Percentiles rank a stretch among this genome's conserved stretches.
Conservation (phyloP, 2,329 filamentous ascomycete genomes). For the Pseudocercospora eumusae region DNA sequence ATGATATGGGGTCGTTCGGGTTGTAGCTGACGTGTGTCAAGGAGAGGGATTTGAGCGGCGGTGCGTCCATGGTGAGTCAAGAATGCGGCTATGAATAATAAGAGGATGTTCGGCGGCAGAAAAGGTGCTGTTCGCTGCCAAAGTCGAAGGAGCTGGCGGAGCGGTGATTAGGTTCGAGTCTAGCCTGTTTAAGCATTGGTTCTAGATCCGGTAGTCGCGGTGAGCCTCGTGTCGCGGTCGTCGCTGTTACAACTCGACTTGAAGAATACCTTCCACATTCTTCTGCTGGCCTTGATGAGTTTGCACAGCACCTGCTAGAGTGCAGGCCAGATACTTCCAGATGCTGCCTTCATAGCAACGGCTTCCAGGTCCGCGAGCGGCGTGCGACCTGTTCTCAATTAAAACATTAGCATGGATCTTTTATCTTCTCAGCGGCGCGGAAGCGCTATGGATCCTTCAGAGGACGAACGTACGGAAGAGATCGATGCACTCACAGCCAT, state of each 20-base stretch:
- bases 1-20: constrained; percentile 79
- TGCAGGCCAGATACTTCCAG: constrained; percentile 5
- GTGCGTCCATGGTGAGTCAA: constrained; percentile 46
- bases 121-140: not conserved
- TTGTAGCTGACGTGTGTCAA: constrained; percentile 98
- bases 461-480: constrained; percentile 63
- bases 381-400: constrained; percentile 23
- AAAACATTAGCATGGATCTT: not conserved
- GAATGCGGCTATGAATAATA: constrained; percentile 1
- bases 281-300: not conserved
- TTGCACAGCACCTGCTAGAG: not conserved
- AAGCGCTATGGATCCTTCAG: constrained; percentile 19
- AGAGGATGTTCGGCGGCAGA: not conserved
- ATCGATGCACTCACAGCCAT: constrained; percentile 62
- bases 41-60: constrained; percentile 81
- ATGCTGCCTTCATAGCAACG: constrained; percentile 32
- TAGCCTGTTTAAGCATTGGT: not conserved
- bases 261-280: not conserved
- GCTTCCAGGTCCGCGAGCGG: constrained; percentile 27
- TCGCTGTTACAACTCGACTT: not conserved
- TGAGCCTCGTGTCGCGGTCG: not conserved
- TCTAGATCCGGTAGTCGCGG: not conserved
- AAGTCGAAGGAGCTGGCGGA: not conserved
- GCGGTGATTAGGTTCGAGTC: not conserved
- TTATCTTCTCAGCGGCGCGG: not conserved